phyloP scores from a whole-genome alignment of 441 rosid genomes.

The Corymbia calophylla region DNA sequence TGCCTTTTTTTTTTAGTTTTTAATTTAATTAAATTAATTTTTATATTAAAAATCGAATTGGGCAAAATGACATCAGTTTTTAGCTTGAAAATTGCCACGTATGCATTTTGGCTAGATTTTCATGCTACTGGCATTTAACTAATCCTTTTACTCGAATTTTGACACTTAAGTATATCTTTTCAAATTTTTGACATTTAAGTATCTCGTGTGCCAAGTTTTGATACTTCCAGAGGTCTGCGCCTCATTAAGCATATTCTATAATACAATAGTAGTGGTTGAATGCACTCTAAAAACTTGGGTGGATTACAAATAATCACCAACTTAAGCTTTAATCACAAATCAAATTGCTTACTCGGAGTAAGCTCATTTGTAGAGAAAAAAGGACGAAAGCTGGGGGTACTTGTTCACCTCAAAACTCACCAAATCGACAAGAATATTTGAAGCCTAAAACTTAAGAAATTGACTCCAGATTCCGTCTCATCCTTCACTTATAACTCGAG shows the following conservation, averaged over 20 bases:
- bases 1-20: no score
- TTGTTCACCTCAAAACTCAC: neutral
- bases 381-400: neutral
- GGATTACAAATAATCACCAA: neutral
- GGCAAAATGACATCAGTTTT: no score
- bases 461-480: neutral
- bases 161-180: no score
- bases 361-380: neutral
- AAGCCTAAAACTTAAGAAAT: neutral
- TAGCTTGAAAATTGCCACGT: no score
- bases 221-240: no score
- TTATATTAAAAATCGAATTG: no score
- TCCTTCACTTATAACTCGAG: neutral
- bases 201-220: no score
- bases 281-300: neutral
- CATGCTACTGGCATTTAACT: no score
- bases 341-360: neutral
- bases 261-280: neutral
- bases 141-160: no score
- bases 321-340: neutral
- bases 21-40: no score
- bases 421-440: neutral
- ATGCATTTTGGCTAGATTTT: no score
- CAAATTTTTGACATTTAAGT: no score
- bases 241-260: neutral